Base-by-base conservation (phyloP, 2,329 filamentous ascomycete genomes). In the Pseudogymnoascus sp. region DNA sequence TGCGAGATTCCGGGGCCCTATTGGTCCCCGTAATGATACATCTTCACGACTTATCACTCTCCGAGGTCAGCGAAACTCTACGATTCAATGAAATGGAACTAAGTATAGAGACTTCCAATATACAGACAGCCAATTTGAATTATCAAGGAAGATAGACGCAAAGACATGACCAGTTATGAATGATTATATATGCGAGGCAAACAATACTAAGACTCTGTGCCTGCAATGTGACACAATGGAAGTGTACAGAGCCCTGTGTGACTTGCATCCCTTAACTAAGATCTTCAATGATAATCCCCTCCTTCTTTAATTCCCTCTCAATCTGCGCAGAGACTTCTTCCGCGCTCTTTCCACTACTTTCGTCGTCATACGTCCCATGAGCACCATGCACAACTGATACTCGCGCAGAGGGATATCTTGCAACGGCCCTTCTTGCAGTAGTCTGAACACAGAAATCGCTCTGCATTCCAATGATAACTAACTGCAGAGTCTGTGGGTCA, bases 371-470 rank as follows among this genome's bases (percentile, higher is more conserved):
- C 2, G 44, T 54, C 11, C 44, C 44, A 3, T 54, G 44, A 33
- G 44, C 44, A 9, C 44, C 44, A 33, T 33, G 44, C 26, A 54
- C 44, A 31, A 54, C 26, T 54, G 44, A 54, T 54, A 54, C 44
- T 11, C 44, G 44, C 6, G 44, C 44, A 17, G 44, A 33, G n/a
- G 44, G 44, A 33, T 54, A 54, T 17, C 44, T 54, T 11, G 44
- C 44, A 11, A 31, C 5, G 26, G 44, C 44, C 5, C 44, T 33
- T 54, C 44, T 54, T 54, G 21, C 26, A 17, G 44, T 54, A 17
- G 44, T 8, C 26, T 54, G 44, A 17, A 54, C 3, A 33, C 44
- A 54, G 26, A 9, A 54, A 29, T 54, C 44, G 44, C 44, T 54
- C 26, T 54, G 44, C 26, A 54, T 3, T 4, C 44, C 44, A n/a